phyloP scores from a whole-genome alignment of 768 basidiomycete genomes.

The Xerocomellus intermedius region DNA sequence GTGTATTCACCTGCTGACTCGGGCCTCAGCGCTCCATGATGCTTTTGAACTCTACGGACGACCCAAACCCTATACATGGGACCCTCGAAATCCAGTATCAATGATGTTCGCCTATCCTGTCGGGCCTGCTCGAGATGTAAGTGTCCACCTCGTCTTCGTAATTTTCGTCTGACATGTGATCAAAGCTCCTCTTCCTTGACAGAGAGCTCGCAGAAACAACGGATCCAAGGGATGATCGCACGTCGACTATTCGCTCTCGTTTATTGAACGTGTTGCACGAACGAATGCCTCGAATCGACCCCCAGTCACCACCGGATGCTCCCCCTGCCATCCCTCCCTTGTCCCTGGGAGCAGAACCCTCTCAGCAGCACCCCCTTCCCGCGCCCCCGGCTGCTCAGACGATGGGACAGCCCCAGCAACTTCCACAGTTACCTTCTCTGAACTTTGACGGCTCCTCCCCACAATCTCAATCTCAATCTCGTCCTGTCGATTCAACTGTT shows the following conservation, averaged over 20 bases:
- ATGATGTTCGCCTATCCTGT: constrained; percentile 96
- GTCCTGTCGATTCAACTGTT: constrained; percentile 19
- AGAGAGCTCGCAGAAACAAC: constrained; percentile 77
- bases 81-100: constrained; percentile 75
- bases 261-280: constrained; percentile 62
- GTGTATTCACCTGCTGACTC: constrained; percentile 5
- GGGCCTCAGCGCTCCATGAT: constrained; percentile 68
- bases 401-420: constrained; percentile 11
- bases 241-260: constrained; percentile 61
- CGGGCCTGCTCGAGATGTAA: constrained; percentile 77
- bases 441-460: constrained; percentile 39
- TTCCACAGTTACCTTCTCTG: constrained; percentile 61
- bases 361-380: constrained; percentile 29
- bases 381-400: constrained; percentile 17
- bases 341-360: constrained; percentile 11
- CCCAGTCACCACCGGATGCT: constrained; percentile 6
- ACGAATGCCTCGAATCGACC: constrained; percentile 51
- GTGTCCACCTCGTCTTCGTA: constrained; percentile 28
- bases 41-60: constrained; percentile 88
- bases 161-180: constrained; percentile 14
- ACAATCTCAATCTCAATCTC: constrained; percentile 12
- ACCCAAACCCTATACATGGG: constrained; percentile 84
- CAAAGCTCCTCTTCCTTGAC: constrained; percentile 81
- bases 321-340: constrained; percentile 21
- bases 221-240: constrained; percentile 76